Evolutionary conservation across 208 protist genomes (phyloP).

Genomic region (Herpetomonas tarakana): DNA sequence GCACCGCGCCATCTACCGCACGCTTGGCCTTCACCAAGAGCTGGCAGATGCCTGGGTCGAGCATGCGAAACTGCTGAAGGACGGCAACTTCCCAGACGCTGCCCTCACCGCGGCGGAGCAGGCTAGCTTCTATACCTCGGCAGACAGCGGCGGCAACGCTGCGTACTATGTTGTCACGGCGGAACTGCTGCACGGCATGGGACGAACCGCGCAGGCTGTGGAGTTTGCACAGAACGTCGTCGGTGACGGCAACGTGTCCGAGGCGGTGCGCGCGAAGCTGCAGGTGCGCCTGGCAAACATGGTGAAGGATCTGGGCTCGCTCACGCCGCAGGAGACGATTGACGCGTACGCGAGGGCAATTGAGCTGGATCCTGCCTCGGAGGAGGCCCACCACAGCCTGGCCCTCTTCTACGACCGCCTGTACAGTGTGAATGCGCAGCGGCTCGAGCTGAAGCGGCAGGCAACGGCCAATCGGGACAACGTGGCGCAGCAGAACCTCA

Average conservation of each 20-base stretch:
- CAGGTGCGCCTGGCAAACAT: conserved; percentile 78
- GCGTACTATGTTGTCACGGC: conserved; percentile 78
- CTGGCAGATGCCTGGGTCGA: conserved; percentile 76
- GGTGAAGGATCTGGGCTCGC: conserved; percentile 67
- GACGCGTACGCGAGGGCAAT: conserved; percentile 70
- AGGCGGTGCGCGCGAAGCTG: conserved; percentile 50
- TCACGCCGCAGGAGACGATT: conserved; percentile 78
- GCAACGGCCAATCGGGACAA: conserved; percentile 3
- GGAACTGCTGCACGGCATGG: conserved; percentile 85
- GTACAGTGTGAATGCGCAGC: conserved; percentile 17
- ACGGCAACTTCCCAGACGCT: conserved; percentile 69
- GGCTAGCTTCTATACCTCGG: conserved; percentile 19
- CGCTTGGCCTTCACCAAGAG: conserved; percentile 46
- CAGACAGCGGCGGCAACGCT: background rate
- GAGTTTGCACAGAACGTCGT: conserved; percentile 63
- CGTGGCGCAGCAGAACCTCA: background rate
- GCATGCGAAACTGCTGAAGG: conserved; percentile 77
- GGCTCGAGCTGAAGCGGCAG: conserved; percentile 4
- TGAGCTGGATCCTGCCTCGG: conserved; percentile 55
- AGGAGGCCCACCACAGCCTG: conserved; percentile 89
- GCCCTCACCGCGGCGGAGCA: conserved; percentile 74
- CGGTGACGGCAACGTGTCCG: conserved; percentile 21
- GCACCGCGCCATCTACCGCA: conserved; percentile 74
- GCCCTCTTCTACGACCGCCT: conserved; percentile 94
- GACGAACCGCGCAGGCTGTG: conserved; percentile 72